Conservation (phyloP, 2,329 filamentous ascomycete species). For the Trichoderma brevicompactum region DNA sequence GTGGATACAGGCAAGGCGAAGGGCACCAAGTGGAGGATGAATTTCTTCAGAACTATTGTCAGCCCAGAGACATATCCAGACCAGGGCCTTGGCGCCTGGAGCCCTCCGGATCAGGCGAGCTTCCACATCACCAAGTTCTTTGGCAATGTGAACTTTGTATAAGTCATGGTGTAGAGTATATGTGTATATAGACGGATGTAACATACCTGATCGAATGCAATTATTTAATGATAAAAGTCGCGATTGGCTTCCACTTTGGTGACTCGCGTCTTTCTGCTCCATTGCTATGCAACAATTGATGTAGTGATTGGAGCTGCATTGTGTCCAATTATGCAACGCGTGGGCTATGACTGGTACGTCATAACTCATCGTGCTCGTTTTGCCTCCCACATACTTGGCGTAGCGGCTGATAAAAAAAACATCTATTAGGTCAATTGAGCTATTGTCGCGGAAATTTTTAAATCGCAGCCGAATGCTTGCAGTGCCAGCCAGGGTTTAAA, state of each 20-base stretch:
- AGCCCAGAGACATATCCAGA: slow-evolving; percentile 49
- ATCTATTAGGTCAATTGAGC: too few relatives aligned
- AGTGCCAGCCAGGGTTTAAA: too few relatives aligned
- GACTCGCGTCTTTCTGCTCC: neutral
- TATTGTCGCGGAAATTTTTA: too few relatives aligned
- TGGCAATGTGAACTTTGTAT: slow-evolving; percentile 47
- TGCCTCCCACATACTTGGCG: too few relatives aligned
- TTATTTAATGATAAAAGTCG: neutral
- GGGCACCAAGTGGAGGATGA: slow-evolving; percentile 56
- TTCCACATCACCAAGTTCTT: slow-evolving; percentile 56
- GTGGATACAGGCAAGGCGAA: slow-evolving; percentile 49
- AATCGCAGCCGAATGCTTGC: too few relatives aligned
- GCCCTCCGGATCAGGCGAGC: slow-evolving; percentile 49
- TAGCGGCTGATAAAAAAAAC: too few relatives aligned
- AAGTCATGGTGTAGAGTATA: neutral
- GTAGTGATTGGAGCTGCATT: too few relatives aligned
- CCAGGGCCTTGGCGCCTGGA: slow-evolving; percentile 53
- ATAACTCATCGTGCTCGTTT: too few relatives aligned
- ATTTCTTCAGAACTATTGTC: slow-evolving; percentile 55
- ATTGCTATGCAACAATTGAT: neutral
- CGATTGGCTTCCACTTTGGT: too few relatives aligned
- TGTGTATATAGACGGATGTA: neutral
- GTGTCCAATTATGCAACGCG: too few relatives aligned
- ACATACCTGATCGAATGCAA: neutral
- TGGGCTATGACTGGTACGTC: too few relatives aligned